Base-by-base conservation (phyloP, 805 yeast genomes). In the Starmerella potacharoeniae region DNA sequence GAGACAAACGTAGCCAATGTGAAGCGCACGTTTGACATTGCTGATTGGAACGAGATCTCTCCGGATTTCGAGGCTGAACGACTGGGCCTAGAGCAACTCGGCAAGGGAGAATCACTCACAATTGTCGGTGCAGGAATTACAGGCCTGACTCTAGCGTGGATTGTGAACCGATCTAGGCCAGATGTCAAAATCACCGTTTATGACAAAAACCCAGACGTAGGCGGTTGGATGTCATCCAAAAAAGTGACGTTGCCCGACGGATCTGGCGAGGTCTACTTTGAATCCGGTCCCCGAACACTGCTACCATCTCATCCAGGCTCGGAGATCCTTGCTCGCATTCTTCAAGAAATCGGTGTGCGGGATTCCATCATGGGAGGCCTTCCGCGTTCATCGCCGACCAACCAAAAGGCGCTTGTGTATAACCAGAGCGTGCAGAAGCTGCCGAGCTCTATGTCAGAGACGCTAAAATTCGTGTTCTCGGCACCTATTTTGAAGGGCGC, bases 211-310 rank as follows among this genome's bases (percentile, higher is more conserved):
- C 53, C 63, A 0, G 70, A 80, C 41, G 69, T 79, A 5, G 97
- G 96, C 13, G 98, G 98, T 0, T 90, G 85, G 77, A 85, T 91
- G 64, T 69, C 39, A 11, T 46, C 62, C 2, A 34, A 39, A 9
- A 34, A 31, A 1, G 22, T 56, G 10, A 42, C 37, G 16, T 34
- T 56, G 17, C 53, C 64, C 5, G 65, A 60, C 35, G 62, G 11
- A 47, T 61, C 63, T 6, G 59, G 61, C 2, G 66, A 76, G 0
- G 56, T 75, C 3, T n/a, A 4, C n/a, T 67, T 87, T 34, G 97
- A 93, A 63, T 84, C 83, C 58, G 98, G 97, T 0, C 97, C 98
- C 0, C 72, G 97, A 50, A 93, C 97, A 0, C 71, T 93, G 45
- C 72, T 96, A 57, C 95, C 96, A 0, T 79, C 79, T 6, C 84